These are phyloP conservation scores for Fistulifera pelliculosa DNA, from an alignment of 108 stramenopile genomes.

Conservation along the genomic window DNA sequence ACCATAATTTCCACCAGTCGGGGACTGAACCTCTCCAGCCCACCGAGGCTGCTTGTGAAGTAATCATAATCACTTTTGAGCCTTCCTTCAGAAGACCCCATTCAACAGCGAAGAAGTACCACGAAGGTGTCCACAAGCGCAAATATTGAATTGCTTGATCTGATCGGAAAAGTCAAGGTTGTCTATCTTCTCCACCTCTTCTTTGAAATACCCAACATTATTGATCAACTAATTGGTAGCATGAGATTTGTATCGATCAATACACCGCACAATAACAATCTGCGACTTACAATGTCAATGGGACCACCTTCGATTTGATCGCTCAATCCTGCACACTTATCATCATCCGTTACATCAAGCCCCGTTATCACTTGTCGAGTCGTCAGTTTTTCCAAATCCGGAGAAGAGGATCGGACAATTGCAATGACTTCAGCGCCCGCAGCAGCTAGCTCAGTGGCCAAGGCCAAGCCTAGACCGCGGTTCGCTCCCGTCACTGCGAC, in stretches of 20 bases:
- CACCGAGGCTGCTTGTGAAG: conserved; percentile 55
- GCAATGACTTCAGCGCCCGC: conserved; percentile 43
- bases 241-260: neutral
- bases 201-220: conserved; percentile 52
- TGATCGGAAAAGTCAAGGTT: conserved; percentile 44
- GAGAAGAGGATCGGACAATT: conserved; percentile 18
- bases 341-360: conserved; percentile 47
- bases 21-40: conserved; percentile 39
- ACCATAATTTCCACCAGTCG: conserved; percentile 15
- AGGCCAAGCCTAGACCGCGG: conserved; percentile 40
- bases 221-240: conserved; percentile 19
- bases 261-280: no score
- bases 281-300: conserved; percentile 43
- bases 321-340: conserved; percentile 11
- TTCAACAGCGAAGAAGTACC: conserved; percentile 30
- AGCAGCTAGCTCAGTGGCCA: conserved; percentile 34
- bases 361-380: conserved; percentile 23
- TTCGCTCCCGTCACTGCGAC: conserved; percentile 53
- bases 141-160: conserved; percentile 53
- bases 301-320: conserved; percentile 11
- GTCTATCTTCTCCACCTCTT: conserved; percentile 33
- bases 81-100: conserved; percentile 26
- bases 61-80: conserved; percentile 41
- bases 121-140: conserved; percentile 48
- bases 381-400: conserved; percentile 21